These are phyloP conservation scores for Aspergillus biplanus DNA, from an alignment of 495 filamentous ascomycete species.

Conservation along the genomic window DNA sequence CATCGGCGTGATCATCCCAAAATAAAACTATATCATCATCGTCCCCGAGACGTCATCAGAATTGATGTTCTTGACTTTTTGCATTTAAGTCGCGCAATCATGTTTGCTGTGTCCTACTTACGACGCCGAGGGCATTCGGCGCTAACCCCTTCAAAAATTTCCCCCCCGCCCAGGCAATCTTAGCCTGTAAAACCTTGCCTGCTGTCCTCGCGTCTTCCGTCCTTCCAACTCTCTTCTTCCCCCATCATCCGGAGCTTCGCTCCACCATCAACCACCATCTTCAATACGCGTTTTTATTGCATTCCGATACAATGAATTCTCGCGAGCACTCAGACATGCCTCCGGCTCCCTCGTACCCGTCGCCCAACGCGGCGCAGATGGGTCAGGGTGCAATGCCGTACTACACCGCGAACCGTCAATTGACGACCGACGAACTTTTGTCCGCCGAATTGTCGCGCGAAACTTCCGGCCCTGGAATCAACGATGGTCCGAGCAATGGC, in stretches of 20 bases:
- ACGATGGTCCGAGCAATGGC: slow-evolving; percentile 46
- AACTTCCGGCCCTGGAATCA: slow-evolving; percentile 44
- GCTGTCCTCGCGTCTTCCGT: slow-evolving; percentile 38
- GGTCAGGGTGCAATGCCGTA: slow-evolving; percentile 51
- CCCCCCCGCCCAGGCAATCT: slow-evolving; percentile 42
- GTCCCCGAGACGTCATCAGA: slow-evolving; percentile 22
- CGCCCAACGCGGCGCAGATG: slow-evolving; percentile 54
- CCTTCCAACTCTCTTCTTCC: slow-evolving; percentile 31
- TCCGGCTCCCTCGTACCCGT: slow-evolving; percentile 51
- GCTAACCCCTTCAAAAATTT: slow-evolving; percentile 47
- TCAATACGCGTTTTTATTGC: slow-evolving; percentile 14
- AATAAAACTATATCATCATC: slow-evolving; percentile 37
- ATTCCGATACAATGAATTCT: slow-evolving; percentile 43
- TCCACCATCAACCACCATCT: slow-evolving; percentile 35
- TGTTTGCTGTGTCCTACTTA: slow-evolving; percentile 41
- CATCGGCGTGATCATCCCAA: slow-evolving; percentile 44
- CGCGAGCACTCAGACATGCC: slow-evolving; percentile 54
- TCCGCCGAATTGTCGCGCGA: slow-evolving; percentile 53
- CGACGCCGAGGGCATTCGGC: slow-evolving; percentile 40
- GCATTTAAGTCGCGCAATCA: slow-evolving; percentile 33
- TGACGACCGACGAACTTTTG: slow-evolving; percentile 51
- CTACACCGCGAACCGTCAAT: slow-evolving; percentile 46
- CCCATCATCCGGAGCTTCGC: slow-evolving; percentile 32
- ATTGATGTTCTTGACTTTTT: slow-evolving; percentile 19
- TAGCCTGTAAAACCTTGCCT: slow-evolving; percentile 49